phyloP scores from a whole-genome alignment of 768 basidiomycete species.

The Auricularia heimuer region DNA sequence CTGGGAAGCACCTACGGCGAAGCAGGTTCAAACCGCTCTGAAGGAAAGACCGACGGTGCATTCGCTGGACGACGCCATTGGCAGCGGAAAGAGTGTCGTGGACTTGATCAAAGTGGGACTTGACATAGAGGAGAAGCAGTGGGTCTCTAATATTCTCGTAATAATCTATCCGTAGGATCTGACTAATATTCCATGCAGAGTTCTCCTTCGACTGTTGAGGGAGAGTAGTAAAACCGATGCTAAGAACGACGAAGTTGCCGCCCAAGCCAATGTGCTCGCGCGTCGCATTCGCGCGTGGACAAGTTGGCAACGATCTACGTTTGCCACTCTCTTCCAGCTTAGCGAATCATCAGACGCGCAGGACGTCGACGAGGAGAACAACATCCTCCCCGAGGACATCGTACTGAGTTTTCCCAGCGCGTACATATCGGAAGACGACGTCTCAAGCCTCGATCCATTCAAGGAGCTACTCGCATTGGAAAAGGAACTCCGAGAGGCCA shows the following conservation, averaged over 20 bases:
- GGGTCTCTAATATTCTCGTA: neutral
- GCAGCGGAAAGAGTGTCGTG: neutral
- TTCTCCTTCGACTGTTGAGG: no score
- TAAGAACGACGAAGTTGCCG: neutral
- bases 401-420: neutral
- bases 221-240: neutral
- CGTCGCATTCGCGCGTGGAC: neutral
- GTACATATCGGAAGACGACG: neutral
- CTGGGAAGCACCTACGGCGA: neutral
- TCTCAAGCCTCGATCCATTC: neutral
- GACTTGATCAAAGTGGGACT: neutral
- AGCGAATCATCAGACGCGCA: neutral
- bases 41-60: neutral
- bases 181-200: neutral
- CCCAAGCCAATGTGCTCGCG: neutral
- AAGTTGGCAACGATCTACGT: neutral
- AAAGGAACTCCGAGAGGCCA: neutral
- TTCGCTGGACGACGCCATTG: neutral
- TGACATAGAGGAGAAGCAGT: neutral
- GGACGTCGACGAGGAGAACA: neutral
- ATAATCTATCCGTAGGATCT: no score
- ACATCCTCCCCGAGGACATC: neutral
- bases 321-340: neutral
- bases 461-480: neutral
- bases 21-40: neutral